phyloP scores from a whole-genome alignment of 495 filamentous ascomycete species.

The Aspergillus nidulans region DNA sequence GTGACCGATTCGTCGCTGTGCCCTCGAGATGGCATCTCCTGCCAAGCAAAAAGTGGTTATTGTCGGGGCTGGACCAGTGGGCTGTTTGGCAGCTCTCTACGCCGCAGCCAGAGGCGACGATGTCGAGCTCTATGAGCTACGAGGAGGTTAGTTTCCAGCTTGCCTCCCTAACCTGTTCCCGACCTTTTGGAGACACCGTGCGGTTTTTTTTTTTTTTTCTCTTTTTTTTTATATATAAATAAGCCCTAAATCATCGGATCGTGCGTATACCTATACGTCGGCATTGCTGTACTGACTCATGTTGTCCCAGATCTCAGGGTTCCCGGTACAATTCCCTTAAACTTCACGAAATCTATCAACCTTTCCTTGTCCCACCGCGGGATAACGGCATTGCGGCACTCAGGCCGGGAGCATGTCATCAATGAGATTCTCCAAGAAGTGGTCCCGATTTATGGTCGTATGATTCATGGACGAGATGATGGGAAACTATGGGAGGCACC shows the following conservation, averaged over 20 bases:
- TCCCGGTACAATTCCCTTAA: conserved; percentile 76
- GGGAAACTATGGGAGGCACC: conserved; percentile 69
- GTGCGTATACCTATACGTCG: not conserved
- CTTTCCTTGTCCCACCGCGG: conserved; percentile 90
- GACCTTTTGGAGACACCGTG: not conserved
- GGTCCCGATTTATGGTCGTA: conserved; percentile 93
- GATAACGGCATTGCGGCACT: conserved; percentile 76
- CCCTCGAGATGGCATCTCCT: conserved; percentile 11
- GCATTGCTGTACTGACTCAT: conserved; percentile 4
- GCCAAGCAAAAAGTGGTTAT: conserved; percentile 68
- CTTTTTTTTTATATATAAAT: no score
- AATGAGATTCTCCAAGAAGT: conserved; percentile 69
- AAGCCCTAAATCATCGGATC: not conserved
- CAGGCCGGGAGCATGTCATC: conserved; percentile 59
- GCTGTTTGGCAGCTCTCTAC: conserved; percentile 87
- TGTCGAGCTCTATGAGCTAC: conserved; percentile 92
- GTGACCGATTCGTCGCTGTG: not conserved
- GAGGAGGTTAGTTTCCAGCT: conserved; percentile 66
- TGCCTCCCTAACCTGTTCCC: not conserved
- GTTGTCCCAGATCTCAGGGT: conserved; percentile 70
- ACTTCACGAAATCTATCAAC: conserved; percentile 98
- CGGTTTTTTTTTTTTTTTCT: not conserved
- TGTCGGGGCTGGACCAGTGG: conserved; percentile 89
- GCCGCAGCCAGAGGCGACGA: conserved; percentile 79
- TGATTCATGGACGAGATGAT: conserved; percentile 79